phyloP scores from a whole-genome alignment of 2,329 filamentous ascomycete species.

The Pseudocercospora cruenta region DNA sequence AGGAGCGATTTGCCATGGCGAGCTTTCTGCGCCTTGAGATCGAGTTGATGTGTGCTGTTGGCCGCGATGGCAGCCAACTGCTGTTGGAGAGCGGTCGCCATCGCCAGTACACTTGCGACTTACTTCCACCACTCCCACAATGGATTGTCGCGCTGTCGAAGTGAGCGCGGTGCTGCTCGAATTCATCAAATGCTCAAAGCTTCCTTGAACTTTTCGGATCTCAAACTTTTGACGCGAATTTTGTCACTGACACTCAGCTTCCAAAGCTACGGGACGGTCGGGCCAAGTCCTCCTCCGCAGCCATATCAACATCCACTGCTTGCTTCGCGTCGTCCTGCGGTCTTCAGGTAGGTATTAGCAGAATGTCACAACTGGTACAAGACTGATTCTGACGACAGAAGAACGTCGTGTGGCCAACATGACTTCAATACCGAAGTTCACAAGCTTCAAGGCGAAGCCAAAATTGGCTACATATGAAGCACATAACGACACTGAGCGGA shows the following conservation, averaged over 20 bases:
- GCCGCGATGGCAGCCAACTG: conserved; percentile 92
- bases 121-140: neutral
- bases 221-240: neutral
- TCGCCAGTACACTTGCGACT: conserved; percentile 42
- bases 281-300: neutral
- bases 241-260: neutral
- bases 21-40: conserved; percentile 89
- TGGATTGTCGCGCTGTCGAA: neutral
- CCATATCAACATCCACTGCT: neutral
- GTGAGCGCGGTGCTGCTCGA: neutral
- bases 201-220: conserved; percentile 13
- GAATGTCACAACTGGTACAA: neutral
- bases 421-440: conserved; percentile 67
- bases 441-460: conserved; percentile 68
- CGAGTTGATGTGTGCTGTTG: conserved; percentile 85
- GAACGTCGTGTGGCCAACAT: conserved; percentile 16
- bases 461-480: conserved; percentile 13
- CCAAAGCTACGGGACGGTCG: conserved; percentile 10
- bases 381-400: neutral
- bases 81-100: conserved; percentile 85
- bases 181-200: neutral
- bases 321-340: neutral
- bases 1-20: conserved; percentile 93
- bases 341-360: conserved; percentile 7
- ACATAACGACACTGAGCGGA: too few species aligned